Evolutionary conservation across 2,329 filamentous ascomycete genomes (phyloP).

Genomic region (Alternaria solani): DNA sequence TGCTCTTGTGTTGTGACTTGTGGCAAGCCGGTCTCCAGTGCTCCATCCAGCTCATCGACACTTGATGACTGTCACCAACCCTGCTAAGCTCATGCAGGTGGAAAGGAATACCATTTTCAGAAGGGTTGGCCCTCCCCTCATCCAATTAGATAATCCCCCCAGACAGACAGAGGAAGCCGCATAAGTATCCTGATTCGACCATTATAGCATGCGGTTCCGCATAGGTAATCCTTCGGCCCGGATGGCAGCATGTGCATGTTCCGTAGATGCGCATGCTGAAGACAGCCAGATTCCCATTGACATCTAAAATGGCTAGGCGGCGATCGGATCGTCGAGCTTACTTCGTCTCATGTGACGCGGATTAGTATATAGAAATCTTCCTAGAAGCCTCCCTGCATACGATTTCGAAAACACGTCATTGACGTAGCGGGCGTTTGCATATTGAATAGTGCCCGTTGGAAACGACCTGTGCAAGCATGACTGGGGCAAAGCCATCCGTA

Average conservation of each 20-base stretch:
- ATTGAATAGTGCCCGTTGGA: not conserved
- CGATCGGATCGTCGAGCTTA: not conserved
- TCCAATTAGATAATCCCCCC: slow-evolving; percentile 1
- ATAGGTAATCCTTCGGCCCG: slow-evolving; percentile 7
- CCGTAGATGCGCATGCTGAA: not conserved
- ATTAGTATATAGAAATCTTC: not conserved
- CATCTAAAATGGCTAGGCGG: slow-evolving; percentile 2
- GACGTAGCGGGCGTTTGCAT: not conserved
- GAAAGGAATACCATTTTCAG: not conserved
- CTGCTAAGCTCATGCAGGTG: not conserved
- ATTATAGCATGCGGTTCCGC: slow-evolving; percentile 3
- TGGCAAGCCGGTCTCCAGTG: not conserved
- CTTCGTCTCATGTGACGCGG: not conserved
- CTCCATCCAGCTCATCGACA: not conserved
- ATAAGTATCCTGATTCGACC: not conserved
- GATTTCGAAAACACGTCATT: not conserved
- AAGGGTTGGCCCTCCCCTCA: slow-evolving; percentile 3
- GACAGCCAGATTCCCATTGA: not conserved
- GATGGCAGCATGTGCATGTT: not conserved
- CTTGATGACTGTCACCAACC: not conserved
- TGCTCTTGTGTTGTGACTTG: not conserved
- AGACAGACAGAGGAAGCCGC: not conserved
- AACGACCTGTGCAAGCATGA: not conserved
- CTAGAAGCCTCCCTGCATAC: not conserved
- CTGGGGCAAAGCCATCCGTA: not conserved